These are phyloP conservation scores for Ceratopteris richardii DNA, from an alignment of 75 land plant genomes.

Conservation along the genomic window DNA sequence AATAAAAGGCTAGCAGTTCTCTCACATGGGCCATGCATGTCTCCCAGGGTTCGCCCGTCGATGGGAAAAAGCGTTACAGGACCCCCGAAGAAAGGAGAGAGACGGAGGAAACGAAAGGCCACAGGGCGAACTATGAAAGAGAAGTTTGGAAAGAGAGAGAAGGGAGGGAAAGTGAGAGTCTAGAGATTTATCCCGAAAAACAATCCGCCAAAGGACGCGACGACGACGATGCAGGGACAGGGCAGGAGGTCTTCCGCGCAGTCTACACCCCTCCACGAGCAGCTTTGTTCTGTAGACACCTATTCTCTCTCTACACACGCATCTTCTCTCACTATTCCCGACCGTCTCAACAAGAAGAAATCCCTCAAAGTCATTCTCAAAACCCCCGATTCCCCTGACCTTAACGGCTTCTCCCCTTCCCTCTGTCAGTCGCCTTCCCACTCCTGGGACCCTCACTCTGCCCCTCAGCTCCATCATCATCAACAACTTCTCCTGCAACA, in stretches of 20 bases:
- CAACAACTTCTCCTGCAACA: slow-evolving; percentile 2
- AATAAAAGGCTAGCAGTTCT: no score
- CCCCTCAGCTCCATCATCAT: slow-evolving; percentile 1
- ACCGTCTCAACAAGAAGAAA: not conserved
- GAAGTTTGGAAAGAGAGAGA: not conserved
- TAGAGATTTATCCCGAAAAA: not conserved
- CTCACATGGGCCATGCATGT: no score
- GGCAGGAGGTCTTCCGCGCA: not conserved
- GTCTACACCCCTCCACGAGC: not conserved
- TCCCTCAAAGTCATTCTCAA: slow-evolving; percentile 7
- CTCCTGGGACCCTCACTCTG: not conserved
- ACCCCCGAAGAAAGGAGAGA: not conserved
- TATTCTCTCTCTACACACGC: not conserved
- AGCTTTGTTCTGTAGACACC: not conserved
- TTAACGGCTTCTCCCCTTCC: not conserved
- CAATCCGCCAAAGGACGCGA: not conserved
- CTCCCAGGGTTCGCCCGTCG: no score
- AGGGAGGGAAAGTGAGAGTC: no score
- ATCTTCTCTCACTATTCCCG: slow-evolving; percentile 3
- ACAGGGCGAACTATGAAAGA: not conserved
- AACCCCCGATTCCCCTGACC: not conserved
- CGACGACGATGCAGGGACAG: not conserved
- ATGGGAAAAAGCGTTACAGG: no score
- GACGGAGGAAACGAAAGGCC: not conserved
- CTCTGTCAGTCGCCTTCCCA: not conserved